Evolutionary conservation across 192 early-diverging fungal species (phyloP).

Genomic region (Entophlyctis luteolus): DNA sequence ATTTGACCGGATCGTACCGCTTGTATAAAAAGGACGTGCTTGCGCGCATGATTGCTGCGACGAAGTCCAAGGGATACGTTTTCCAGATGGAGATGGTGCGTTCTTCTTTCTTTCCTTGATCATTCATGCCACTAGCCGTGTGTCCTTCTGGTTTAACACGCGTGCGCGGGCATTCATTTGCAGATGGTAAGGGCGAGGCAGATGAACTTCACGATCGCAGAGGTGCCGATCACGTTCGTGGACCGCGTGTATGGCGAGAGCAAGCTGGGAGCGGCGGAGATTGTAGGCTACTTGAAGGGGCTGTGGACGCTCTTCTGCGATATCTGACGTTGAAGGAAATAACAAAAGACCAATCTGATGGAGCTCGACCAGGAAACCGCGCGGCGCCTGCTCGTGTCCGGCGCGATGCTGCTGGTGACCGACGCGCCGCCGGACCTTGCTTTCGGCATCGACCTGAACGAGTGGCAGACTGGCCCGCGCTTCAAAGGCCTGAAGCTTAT

Average conservation of each 20-base stretch:
- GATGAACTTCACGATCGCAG: slow-evolving; percentile 80
- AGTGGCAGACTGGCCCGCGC: slow-evolving; percentile 83
- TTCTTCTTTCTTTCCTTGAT: too few relatives aligned
- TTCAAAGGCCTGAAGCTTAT: slow-evolving; percentile 93
- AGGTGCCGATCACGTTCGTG: slow-evolving; percentile 95
- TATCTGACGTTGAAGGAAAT: slow-evolving; percentile 41
- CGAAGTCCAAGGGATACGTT: slow-evolving; percentile 94
- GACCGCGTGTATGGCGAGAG: slow-evolving; percentile 96
- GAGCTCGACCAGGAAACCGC: slow-evolving; percentile 79
- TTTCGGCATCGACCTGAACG: slow-evolving; percentile 88
- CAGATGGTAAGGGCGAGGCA: slow-evolving; percentile 91
- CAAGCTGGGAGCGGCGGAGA: slow-evolving; percentile 93
- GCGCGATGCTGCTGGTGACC: slow-evolving; percentile 76
- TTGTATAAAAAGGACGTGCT: slow-evolving; percentile 93
- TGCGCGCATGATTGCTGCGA: slow-evolving; percentile 76
- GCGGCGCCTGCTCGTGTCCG: slow-evolving; percentile 67
- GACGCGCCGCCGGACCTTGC: slow-evolving; percentile 73
- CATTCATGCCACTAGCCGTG: too few relatives aligned
- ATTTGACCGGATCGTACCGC: slow-evolving; percentile 93
- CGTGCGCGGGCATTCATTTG: too few relatives aligned
- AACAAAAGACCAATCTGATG: slow-evolving; percentile 1
- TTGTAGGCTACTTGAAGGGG: slow-evolving; percentile 88
- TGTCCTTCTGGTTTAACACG: too few relatives aligned
- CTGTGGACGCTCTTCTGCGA: slow-evolving; percentile 74
- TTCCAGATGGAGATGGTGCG: slow-evolving; percentile 98